Percentiles rank a stretch among this genome's conserved stretches.
Evolutionary conservation across 2,329 filamentous ascomycete species (phyloP).

Genomic region (Neurospora crassa): DNA sequence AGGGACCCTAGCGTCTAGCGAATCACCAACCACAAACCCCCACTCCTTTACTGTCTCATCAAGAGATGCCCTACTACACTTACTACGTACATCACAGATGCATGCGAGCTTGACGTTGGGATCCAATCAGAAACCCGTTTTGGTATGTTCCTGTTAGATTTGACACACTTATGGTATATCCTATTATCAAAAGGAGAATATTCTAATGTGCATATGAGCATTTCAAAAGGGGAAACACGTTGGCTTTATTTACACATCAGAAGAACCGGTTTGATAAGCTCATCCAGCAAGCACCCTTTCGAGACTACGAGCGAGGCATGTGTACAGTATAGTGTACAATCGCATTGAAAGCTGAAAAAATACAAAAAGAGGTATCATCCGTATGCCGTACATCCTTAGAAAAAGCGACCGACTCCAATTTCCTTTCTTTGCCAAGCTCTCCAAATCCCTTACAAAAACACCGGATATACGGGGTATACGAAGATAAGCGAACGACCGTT

Average conservation of each 20-base stretch:
- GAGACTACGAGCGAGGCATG: background rate
- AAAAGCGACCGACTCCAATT: background rate
- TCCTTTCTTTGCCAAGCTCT: background rate
- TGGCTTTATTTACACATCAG: background rate
- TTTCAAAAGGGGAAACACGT: background rate
- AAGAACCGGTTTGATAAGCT: background rate
- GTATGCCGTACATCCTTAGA: background rate
- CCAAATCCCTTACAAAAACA: background rate
- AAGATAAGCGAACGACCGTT: background rate
- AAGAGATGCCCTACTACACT: background rate
- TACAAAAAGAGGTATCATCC: background rate
- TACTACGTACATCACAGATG: background rate
- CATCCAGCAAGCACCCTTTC: background rate
- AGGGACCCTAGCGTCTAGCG: background rate
- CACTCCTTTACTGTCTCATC: background rate
- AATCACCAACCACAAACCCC: conserved; percentile 4
- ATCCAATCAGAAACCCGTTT: background rate
- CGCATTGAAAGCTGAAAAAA: background rate
- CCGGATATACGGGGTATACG: background rate
- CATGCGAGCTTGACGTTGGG: background rate
- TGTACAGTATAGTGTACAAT: background rate
- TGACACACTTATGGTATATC: background rate
- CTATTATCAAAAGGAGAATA: background rate
- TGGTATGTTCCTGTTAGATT: background rate
- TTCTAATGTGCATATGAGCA: background rate